A percentile compares a stretch with the other conserved stretches of the same genome.
Evolutionary conservation across 2,329 filamentous ascomycete species (phyloP).

Genomic region (Tolypocladium guangdongense): DNA sequence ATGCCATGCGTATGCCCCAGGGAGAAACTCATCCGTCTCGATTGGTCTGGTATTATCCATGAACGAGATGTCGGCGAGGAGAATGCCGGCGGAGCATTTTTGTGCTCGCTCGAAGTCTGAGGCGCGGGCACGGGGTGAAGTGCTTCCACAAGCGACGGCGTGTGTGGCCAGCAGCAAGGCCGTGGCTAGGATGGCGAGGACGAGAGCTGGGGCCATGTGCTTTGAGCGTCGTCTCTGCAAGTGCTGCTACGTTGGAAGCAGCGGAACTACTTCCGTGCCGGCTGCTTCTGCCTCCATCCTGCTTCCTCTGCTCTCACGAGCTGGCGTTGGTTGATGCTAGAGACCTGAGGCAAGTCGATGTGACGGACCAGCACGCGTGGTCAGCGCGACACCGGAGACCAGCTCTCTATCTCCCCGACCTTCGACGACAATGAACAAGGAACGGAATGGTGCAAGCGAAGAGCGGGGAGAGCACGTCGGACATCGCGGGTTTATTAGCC

Average conservation of each 20-base stretch:
- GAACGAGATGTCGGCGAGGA: conserved; percentile 38
- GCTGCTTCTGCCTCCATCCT: not conserved
- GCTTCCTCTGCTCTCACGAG: not conserved
- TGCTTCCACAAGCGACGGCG: not conserved
- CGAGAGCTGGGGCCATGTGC: not conserved
- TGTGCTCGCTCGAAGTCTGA: conserved; percentile 5
- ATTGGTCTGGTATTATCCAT: conserved; percentile 37
- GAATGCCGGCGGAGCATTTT: conserved; percentile 40
- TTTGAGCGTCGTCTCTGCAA: not conserved
- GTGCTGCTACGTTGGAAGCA: not conserved
- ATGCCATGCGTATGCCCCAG: too few species aligned
- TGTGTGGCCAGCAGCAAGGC: not conserved
- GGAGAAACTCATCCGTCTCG: conserved; percentile 38
- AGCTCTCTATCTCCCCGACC: too few species aligned
- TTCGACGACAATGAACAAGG: too few species aligned
- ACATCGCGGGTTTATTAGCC: too few species aligned
- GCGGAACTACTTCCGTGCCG: not conserved
- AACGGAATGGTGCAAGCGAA: not conserved
- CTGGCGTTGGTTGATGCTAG: not conserved
- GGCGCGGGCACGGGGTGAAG: not conserved
- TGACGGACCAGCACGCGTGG: too few species aligned
- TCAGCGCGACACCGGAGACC: too few species aligned
- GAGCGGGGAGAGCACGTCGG: not conserved
- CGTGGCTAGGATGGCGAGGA: not conserved
- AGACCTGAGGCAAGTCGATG: not conserved